Conservation (phyloP, 305 asterid species). For the Fraxinus angustifolia region DNA sequence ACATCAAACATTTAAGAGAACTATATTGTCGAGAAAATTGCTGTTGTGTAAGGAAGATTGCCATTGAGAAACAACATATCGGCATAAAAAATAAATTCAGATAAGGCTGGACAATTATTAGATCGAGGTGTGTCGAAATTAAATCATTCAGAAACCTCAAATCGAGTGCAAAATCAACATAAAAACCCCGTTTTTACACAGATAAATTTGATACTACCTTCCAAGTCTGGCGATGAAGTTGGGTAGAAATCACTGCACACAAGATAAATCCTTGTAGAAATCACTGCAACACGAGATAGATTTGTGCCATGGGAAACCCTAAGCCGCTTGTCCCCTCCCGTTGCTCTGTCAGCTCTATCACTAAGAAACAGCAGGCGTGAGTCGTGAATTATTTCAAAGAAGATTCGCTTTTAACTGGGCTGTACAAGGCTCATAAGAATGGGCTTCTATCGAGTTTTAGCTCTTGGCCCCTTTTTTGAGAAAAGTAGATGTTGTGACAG, state of each 20-base stretch:
- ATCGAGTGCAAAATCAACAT: background rate
- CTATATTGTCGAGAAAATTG: background rate
- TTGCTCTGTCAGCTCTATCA: background rate
- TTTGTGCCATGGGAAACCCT: background rate
- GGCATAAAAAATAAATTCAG: background rate
- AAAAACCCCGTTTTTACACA: background rate
- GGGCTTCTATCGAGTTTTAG: background rate
- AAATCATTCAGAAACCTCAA: background rate
- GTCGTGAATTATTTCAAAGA: background rate
- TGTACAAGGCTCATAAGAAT: background rate
- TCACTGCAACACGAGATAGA: background rate
- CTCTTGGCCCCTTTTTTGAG: background rate
- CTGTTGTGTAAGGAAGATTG: background rate
- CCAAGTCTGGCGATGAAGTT: background rate
- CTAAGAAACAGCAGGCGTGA: background rate
- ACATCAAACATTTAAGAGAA: background rate
- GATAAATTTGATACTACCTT: background rate
- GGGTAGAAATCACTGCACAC: background rate
- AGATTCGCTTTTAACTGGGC: background rate
- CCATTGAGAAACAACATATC: background rate
- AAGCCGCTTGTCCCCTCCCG: background rate
- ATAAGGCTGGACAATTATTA: background rate
- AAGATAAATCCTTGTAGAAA: background rate
- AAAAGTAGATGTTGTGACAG: background rate
- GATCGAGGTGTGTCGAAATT: background rate